Conservation (phyloP, 2,329 filamentous ascomycete genomes). For the Paraconiothyrium sp. region DNA sequence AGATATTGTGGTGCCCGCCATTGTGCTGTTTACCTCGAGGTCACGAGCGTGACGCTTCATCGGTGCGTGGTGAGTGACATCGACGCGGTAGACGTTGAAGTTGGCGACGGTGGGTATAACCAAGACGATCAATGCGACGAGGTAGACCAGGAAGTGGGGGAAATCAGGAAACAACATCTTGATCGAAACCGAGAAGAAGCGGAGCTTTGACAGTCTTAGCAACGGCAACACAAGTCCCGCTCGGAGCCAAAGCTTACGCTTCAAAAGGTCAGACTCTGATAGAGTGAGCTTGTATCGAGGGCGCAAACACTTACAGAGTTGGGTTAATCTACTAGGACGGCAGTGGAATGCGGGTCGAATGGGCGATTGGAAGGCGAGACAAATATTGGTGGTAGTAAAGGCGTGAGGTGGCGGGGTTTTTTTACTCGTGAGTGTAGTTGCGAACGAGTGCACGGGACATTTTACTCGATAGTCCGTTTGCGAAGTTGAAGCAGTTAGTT, state of each 20-base stretch:
- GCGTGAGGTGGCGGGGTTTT: neutral
- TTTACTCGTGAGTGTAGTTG: neutral
- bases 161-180: neutral
- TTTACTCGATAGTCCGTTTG: neutral
- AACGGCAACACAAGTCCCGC: neutral
- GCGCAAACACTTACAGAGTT: too few relatives aligned
- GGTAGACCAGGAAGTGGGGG: neutral
- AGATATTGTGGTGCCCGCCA: neutral
- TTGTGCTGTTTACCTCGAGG: neutral
- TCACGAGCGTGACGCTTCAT: neutral
- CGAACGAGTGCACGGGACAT: neutral
- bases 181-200: neutral
- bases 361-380: neutral
- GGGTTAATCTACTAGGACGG: too few relatives aligned
- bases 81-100: neutral
- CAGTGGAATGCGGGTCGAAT: too few relatives aligned
- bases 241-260: neutral
- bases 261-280: neutral
- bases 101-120: neutral
- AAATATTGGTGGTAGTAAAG: neutral
- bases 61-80: neutral
- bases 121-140: neutral
- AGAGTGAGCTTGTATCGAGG: too few relatives aligned
- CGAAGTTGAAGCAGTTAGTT: neutral
- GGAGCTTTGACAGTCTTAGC: rapidly evolving